Evolutionary conservation across 345 rosid genomes (phyloP).

Genomic region (Lepidium africanum): DNA sequence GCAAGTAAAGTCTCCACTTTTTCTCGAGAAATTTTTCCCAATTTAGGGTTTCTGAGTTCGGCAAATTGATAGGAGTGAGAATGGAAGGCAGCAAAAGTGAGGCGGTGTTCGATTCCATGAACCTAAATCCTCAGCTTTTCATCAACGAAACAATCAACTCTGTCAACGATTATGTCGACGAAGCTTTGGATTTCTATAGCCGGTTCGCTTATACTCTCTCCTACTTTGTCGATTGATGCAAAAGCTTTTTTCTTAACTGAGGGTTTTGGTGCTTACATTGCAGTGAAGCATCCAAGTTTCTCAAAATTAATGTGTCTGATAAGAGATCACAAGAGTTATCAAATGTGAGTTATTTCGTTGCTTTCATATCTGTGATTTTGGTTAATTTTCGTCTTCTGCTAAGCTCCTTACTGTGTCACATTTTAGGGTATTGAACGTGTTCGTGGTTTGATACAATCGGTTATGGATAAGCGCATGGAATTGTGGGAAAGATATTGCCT

Average conservation of each 20-base stretch:
- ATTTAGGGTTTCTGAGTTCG: slow-evolving; percentile 3
- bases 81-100: slow-evolving; percentile 76
- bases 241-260: neutral
- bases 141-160: slow-evolving; percentile 67
- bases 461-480: slow-evolving; percentile 45
- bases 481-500: slow-evolving; percentile 78
- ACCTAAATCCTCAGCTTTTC: slow-evolving; percentile 65
- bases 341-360: slow-evolving; percentile 32
- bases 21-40: neutral
- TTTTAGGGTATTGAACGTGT: slow-evolving; percentile 54
- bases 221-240: neutral
- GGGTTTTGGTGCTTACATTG: neutral
- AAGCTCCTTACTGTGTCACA: neutral
- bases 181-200: slow-evolving; percentile 54
- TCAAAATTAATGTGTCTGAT: slow-evolving; percentile 38
- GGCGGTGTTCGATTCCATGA: slow-evolving; percentile 48
- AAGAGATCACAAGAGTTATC: slow-evolving; percentile 38
- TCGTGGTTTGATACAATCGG: slow-evolving; percentile 44
- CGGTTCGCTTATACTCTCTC: slow-evolving; percentile 22
- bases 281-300: slow-evolving; percentile 53
- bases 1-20: too few relatives aligned
- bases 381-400: neutral
- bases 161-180: slow-evolving; percentile 52
- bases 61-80: neutral
- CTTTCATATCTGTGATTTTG: neutral